phyloP scores from a whole-genome alignment of 2,329 filamentous ascomycete species.

The Aspergillus sp. region DNA sequence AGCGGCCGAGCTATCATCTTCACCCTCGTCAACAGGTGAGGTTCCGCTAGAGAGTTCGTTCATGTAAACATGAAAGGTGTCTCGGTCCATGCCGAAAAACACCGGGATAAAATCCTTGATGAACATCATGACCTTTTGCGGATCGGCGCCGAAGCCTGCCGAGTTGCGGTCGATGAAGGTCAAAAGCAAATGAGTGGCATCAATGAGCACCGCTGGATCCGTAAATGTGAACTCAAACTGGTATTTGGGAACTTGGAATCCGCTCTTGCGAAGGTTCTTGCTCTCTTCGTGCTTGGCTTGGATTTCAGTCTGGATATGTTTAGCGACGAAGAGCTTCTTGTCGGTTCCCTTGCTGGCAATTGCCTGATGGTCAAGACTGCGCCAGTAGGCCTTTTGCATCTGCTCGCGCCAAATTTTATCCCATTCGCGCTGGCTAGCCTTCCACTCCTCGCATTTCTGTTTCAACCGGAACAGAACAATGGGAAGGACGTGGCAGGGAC shows the following conservation, averaged over 20 bases:
- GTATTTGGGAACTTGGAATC: constrained; percentile 61
- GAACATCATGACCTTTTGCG: constrained; percentile 71
- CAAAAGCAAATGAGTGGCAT: constrained; percentile 50
- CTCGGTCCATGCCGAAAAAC: constrained; percentile 74
- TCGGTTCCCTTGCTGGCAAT: constrained; percentile 84
- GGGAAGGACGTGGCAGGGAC: constrained; percentile 84
- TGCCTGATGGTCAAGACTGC: constrained; percentile 94
- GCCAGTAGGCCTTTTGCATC: constrained; percentile 91
- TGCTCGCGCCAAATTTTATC: constrained; percentile 98
- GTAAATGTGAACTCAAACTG: constrained; percentile 76
- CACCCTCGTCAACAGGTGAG: constrained; percentile 73
- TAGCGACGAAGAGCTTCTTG: constrained; percentile 87
- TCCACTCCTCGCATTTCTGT: constrained; percentile 97
- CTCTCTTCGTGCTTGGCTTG: constrained; percentile 92
- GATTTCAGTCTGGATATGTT: constrained; percentile 86
- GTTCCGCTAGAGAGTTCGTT: constrained; percentile 69
- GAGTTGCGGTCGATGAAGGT: constrained; percentile 49
- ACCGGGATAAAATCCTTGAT: constrained; percentile 72
- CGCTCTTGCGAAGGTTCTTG: constrained; percentile 66
- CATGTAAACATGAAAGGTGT: constrained; percentile 66
- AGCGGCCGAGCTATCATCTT: constrained; percentile 66
- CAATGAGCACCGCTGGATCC: constrained; percentile 66
- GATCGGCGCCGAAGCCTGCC: constrained; percentile 59
- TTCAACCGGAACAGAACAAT: constrained; percentile 86
- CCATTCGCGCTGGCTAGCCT: constrained; percentile 95